Evolutionary conservation across 345 rosid species (phyloP).

Genomic region (Cardiospermum halicacabum): DNA sequence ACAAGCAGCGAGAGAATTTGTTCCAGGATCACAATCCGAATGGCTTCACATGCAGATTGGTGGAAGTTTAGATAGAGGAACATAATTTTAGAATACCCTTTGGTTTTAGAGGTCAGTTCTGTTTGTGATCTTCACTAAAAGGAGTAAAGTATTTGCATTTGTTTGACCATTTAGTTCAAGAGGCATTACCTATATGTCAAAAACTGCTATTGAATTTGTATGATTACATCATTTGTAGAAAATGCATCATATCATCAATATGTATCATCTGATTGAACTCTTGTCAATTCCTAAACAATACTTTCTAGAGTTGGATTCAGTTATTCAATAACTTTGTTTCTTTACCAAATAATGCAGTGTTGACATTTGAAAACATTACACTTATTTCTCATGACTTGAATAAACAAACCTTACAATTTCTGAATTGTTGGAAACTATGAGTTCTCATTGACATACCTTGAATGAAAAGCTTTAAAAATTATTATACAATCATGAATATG

Average conservation of each 20-base stretch:
- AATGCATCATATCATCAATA: constrained; percentile 20
- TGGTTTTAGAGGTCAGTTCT: not conserved
- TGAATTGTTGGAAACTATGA: not conserved
- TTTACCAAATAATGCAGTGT: not conserved
- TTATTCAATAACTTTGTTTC: not conserved
- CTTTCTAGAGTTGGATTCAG: constrained; percentile 8
- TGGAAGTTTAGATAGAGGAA: constrained; percentile 50
- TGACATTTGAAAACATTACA: not conserved
- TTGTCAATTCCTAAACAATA: not conserved
- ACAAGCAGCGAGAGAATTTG: constrained; percentile 53
- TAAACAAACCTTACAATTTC: not conserved
- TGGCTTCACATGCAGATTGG: constrained; percentile 91
- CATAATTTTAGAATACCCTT: constrained; percentile 21
- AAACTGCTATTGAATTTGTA: constrained; percentile 14
- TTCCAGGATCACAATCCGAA: constrained; percentile 50
- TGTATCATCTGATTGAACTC: constrained; percentile 13
- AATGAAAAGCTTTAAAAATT: no score
- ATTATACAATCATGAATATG: not conserved
- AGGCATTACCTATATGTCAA: constrained; percentile 5
- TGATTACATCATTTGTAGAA: constrained; percentile 23
- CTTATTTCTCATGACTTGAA: not conserved
- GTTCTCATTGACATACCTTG: no score
- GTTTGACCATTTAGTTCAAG: constrained; percentile 5
- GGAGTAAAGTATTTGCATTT: constrained; percentile 8
- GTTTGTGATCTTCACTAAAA: constrained; percentile 2